Conservation (phyloP, 2,329 filamentous ascomycete genomes). For the Xylaria sp. region DNA sequence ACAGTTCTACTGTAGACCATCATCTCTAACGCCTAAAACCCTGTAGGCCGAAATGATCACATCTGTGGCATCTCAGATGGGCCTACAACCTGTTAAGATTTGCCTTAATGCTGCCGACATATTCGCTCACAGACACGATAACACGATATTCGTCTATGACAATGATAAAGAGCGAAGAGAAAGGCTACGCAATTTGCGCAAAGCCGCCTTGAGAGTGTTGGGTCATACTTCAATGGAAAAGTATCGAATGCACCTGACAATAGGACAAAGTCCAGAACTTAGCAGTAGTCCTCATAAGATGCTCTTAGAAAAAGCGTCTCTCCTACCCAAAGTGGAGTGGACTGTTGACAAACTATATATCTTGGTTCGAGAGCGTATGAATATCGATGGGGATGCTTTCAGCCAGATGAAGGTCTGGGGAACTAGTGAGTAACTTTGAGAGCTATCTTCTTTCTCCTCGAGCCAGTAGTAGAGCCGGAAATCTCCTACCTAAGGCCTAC, state of each 20-base stretch:
- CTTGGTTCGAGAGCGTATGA: slow-evolving; percentile 60
- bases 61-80: slow-evolving; percentile 53
- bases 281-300: slow-evolving; percentile 60
- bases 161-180: slow-evolving; percentile 37
- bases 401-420: slow-evolving; percentile 69
- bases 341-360: slow-evolving; percentile 61
- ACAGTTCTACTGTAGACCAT: neutral
- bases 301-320: slow-evolving; percentile 62
- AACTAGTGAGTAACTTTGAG: slow-evolving; percentile 43
- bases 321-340: slow-evolving; percentile 63
- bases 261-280: slow-evolving; percentile 67
- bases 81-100: slow-evolving; percentile 41
- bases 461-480: neutral
- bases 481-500: no score
- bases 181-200: slow-evolving; percentile 51
- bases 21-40: neutral
- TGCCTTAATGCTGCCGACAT: slow-evolving; percentile 56
- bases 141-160: slow-evolving; percentile 61
- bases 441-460: neutral
- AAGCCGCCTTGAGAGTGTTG: slow-evolving; percentile 52
- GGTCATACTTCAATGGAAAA: slow-evolving; percentile 44
- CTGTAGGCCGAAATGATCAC: slow-evolving; percentile 34
- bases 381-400: slow-evolving; percentile 47
- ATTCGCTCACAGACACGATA: slow-evolving; percentile 62
- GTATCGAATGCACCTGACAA: slow-evolving; percentile 66